A percentile compares a stretch with the other conserved stretches of the same genome.
These are phyloP conservation scores for Liquidambar formosana DNA, from an alignment of 164 flowering plant species.

Conservation along the genomic window DNA sequence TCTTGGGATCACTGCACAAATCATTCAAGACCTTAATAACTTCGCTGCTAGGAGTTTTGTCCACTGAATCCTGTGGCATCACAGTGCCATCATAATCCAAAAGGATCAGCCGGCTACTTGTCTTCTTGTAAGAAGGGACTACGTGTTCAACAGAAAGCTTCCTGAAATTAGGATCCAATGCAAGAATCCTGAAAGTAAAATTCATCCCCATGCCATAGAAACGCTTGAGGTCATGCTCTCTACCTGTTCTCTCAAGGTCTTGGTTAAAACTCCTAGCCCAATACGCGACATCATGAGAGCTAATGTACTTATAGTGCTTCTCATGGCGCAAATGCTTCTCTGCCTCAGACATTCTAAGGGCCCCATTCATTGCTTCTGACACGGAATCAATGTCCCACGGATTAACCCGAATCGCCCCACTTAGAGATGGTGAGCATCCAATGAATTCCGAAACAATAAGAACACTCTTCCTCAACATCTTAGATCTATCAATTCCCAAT, in stretches of 20 bases:
- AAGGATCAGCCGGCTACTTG: conserved; percentile 37
- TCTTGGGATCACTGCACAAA: conserved; percentile 38
- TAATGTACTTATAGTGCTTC: conserved; percentile 46
- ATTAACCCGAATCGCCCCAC: conserved; percentile 53
- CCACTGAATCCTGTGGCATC: conserved; percentile 26
- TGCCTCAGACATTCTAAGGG: conserved; percentile 25
- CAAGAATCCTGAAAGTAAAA: conserved; percentile 35
- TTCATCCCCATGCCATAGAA: conserved; percentile 47
- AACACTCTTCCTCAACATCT: conserved; percentile 27
- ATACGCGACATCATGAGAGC: conserved; percentile 50
- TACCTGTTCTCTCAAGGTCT: conserved; percentile 44
- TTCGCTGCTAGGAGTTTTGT: conserved; percentile 33
- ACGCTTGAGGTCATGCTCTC: conserved; percentile 27
- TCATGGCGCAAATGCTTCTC: conserved; percentile 52
- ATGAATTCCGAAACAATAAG: conserved; percentile 48
- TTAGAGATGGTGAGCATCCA: conserved; percentile 51
- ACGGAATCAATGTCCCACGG: conserved; percentile 43
- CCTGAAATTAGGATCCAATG: conserved; percentile 36
- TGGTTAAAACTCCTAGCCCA: conserved; percentile 48
- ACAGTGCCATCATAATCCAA: conserved; percentile 58
- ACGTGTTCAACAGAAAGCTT: conserved; percentile 33
- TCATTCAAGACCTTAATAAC: conserved; percentile 33
- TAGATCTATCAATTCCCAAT: conserved; percentile 13
- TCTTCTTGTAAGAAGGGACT: conserved; percentile 24
- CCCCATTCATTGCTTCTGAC: conserved; percentile 33